These are phyloP conservation scores for Hortiboletus campestris DNA, from an alignment of 768 basidiomycete species.

Conservation along the genomic window DNA sequence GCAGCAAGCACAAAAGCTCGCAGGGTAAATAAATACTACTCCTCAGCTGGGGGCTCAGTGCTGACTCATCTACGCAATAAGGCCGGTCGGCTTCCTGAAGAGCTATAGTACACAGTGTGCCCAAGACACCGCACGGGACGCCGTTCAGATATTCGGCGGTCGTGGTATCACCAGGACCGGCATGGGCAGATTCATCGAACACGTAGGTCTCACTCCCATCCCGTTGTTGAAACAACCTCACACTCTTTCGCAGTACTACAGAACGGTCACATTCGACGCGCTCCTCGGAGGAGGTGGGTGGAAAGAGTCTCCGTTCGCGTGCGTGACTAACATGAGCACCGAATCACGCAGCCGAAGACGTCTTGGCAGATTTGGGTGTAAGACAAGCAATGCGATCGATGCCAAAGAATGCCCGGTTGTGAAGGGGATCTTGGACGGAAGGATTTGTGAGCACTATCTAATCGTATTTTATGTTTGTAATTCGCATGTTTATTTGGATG, in stretches of 20 bases:
- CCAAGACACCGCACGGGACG: slow-evolving; percentile 79
- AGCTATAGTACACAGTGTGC: slow-evolving; percentile 72
- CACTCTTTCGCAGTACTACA: slow-evolving; percentile 28
- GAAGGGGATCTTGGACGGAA: slow-evolving; percentile 8
- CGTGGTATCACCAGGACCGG: slow-evolving; percentile 80
- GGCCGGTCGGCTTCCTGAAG: slow-evolving; percentile 79
- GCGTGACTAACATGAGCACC: background rate
- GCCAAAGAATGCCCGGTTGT: slow-evolving; percentile 66
- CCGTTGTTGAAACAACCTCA: slow-evolving; percentile 10
- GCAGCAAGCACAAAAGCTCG: slow-evolving; percentile 69
- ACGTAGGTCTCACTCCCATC: slow-evolving; percentile 33
- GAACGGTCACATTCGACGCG: slow-evolving; percentile 36
- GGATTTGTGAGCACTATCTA: background rate
- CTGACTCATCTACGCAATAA: slow-evolving; percentile 19
- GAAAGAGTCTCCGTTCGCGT: background rate
- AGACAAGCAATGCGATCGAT: slow-evolving; percentile 76
- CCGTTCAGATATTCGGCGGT: slow-evolving; percentile 79
- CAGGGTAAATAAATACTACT: slow-evolving; percentile 48
- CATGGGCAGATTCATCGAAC: slow-evolving; percentile 60
- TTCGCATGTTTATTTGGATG: background rate
- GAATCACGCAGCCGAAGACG: slow-evolving; percentile 56
- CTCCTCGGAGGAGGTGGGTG: slow-evolving; percentile 63
- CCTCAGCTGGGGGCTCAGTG: background rate
- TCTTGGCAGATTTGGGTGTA: slow-evolving; percentile 76
- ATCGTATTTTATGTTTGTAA: background rate